Base-by-base conservation (phyloP, 371 early-diverging fungal species). In the Cokeromyces recurvatus region DNA sequence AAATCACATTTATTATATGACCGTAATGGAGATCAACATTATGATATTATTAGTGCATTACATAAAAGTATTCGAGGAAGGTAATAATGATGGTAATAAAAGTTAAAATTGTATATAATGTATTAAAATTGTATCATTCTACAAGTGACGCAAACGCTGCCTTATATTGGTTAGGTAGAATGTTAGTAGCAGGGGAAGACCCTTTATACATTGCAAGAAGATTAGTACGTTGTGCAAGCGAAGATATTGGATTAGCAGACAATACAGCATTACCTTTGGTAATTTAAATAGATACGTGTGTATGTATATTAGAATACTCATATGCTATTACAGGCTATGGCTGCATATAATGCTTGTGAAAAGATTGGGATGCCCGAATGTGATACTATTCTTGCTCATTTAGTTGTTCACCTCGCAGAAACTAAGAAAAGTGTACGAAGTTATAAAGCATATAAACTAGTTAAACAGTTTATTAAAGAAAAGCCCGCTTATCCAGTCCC, bases 281-380 rank as follows among this genome's bases (percentile, higher is more conserved):
- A 69, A 54, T 7, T 10, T n/a, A 9, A 32, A 43, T 15, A 24
- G n/a, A 24, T 27, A 4, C 16, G 15, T 36, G n/a, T 17, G 5
- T 15, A 29, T 27, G 7, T 14, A 27, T 19, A 37, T 37, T 22
- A 21, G 19, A 29, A 5, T 8, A 29, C 8, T 29, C 11, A 29
- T 29, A 29, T 8, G 11, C 29, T 11, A 15, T 34, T 14, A 11
- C 5, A 34, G 35, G 92, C 92, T 0, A 60, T 89, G 24, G 51
- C 91, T 4, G 79, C 91, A 0, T 87, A 85, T 58, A 82, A 89
- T 52, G 86, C 93, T 0, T 88, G 89, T 46, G 89, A 91, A 63
- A 73, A 72, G 46, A 84, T 94, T 43, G 94, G 94, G 0, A 89
- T 91, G 88, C 94, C 94, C 2, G 94, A 94, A 61, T 92, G 92